A percentile compares a stretch with the other conserved stretches of the same genome.
phyloP scores from a whole-genome alignment of 106 monocot genomes.

The Dendrobium chrysotoxum region DNA sequence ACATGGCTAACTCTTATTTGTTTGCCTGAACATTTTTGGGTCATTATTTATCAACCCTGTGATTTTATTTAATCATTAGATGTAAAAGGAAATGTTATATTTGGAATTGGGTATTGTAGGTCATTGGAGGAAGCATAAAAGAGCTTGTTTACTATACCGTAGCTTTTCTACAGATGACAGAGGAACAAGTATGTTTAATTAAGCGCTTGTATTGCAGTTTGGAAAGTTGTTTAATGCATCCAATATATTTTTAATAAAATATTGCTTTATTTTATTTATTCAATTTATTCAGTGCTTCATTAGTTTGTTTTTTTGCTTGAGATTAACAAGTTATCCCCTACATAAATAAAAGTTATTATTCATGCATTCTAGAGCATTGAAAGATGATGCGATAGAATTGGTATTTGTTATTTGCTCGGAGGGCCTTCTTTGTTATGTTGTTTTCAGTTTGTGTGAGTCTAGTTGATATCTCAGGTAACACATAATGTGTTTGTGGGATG shows the following conservation, averaged over 20 bases:
- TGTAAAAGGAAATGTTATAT: background rate
- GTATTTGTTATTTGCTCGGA: background rate
- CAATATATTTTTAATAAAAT: background rate
- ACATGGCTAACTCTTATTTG: slow-evolving; percentile 9
- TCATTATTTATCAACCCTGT: background rate
- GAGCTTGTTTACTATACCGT: slow-evolving; percentile 77
- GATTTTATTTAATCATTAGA: background rate
- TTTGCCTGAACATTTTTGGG: background rate
- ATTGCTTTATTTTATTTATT: background rate
- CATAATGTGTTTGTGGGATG: background rate
- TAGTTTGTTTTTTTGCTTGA: background rate
- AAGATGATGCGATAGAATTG: background rate
- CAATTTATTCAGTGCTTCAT: background rate
- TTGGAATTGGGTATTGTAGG: slow-evolving; percentile 29
- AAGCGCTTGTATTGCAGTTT: background rate
- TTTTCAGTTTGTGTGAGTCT: background rate
- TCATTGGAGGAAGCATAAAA: slow-evolving; percentile 46
- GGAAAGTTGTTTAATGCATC: background rate
- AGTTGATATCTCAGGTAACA: background rate
- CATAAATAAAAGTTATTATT: background rate
- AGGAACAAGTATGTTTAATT: slow-evolving; percentile 70
- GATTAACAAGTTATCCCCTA: background rate
- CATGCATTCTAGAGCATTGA: background rate
- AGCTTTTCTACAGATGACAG: slow-evolving; percentile 81
- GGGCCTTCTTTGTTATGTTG: background rate